Conservation (phyloP, 176 grass and related monocot species). For the Tuctoria greenei region DNA sequence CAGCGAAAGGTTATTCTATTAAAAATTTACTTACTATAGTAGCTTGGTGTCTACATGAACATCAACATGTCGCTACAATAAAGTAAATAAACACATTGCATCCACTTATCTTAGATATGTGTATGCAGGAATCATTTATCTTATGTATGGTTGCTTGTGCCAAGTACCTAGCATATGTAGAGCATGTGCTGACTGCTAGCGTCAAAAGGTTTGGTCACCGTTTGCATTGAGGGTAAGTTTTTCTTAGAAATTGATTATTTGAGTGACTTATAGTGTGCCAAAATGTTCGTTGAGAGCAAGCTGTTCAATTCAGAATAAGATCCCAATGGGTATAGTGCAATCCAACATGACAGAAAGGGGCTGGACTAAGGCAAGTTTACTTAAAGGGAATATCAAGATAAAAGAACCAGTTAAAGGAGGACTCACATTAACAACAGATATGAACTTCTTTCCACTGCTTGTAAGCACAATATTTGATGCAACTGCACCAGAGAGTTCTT, state of each 20-base stretch:
- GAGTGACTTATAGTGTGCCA: not conserved
- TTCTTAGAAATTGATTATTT: not conserved
- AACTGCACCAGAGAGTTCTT: slow-evolving; percentile 50
- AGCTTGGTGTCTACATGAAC: slow-evolving; percentile 23
- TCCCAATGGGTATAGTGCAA: slow-evolving; percentile 15
- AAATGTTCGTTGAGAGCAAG: not conserved
- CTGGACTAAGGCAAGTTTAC: slow-evolving; percentile 18
- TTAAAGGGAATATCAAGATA: slow-evolving; percentile 21
- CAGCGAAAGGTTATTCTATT: slow-evolving; percentile 8
- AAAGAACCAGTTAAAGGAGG: slow-evolving; percentile 28
- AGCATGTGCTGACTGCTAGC: slow-evolving; percentile 18
- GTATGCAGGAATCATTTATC: not conserved
- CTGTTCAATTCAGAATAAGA: not conserved
- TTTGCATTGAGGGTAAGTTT: slow-evolving; percentile 6
- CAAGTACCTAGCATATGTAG: slow-evolving; percentile 10
- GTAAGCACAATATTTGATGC: slow-evolving; percentile 64
- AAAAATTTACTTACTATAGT: slow-evolving; percentile 13
- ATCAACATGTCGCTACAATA: not conserved
- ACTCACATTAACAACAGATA: slow-evolving; percentile 81
- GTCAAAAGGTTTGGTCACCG: not conserved
- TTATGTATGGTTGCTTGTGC: slow-evolving; percentile 13
- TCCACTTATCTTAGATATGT: slow-evolving; percentile 8
- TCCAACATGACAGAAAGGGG: slow-evolving; percentile 19
- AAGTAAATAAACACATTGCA: not conserved
- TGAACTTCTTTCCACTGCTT: slow-evolving; percentile 83